These are phyloP conservation scores for Pezicula carpinea DNA, from an alignment of 2,329 filamentous ascomycete genomes.

Conservation along the genomic window DNA sequence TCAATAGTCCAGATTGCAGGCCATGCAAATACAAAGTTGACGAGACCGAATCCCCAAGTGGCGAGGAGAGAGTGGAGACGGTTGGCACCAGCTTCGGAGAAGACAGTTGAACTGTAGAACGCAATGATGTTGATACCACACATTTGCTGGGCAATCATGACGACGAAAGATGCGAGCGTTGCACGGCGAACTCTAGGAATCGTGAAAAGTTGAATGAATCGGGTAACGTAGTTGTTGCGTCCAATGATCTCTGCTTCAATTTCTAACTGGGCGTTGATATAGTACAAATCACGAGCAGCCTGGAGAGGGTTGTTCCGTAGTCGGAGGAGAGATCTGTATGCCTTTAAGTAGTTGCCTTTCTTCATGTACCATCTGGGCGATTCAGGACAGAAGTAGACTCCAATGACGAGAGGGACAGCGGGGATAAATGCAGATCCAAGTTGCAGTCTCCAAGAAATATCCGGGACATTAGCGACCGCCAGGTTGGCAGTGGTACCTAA, in stretches of 20 bases:
- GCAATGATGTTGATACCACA: slow-evolving; percentile 50
- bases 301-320: slow-evolving; percentile 55
- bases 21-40: slow-evolving; percentile 62
- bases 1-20: slow-evolving; percentile 62
- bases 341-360: slow-evolving; percentile 36
- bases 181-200: slow-evolving; percentile 67
- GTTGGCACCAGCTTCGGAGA: slow-evolving; percentile 49
- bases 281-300: slow-evolving; percentile 58
- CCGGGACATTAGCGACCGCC: slow-evolving; percentile 46
- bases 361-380: slow-evolving; percentile 59
- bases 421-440: slow-evolving; percentile 59
- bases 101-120: slow-evolving; percentile 65
- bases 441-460: slow-evolving; percentile 56
- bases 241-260: slow-evolving; percentile 36
- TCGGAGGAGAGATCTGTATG: slow-evolving; percentile 52
- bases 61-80: slow-evolving; percentile 51
- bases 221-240: slow-evolving; percentile 51
- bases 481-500: slow-evolving; percentile 33
- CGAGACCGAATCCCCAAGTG: slow-evolving; percentile 58
- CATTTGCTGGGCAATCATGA: slow-evolving; percentile 55
- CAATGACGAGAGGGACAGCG: slow-evolving; percentile 49
- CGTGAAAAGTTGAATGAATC: slow-evolving; percentile 63
- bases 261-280: slow-evolving; percentile 48
- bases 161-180: slow-evolving; percentile 69
- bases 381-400: slow-evolving; percentile 61